Evolutionary conservation across 495 filamentous ascomycete species (phyloP), one percentile per base, ranked within the genome.

Genomic region (Penicillium salamii): DNA sequence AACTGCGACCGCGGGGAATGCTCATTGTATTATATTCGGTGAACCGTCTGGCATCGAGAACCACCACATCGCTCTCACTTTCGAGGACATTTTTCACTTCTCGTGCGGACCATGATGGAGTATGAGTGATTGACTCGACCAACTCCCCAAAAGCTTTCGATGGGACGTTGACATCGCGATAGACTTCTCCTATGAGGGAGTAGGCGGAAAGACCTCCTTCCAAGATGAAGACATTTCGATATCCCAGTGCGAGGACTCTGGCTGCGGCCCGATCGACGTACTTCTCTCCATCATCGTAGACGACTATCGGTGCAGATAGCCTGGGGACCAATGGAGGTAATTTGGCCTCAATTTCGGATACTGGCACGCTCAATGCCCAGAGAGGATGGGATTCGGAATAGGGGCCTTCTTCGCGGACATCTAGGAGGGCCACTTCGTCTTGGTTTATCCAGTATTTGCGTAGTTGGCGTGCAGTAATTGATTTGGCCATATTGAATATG

Each of bases 131-230:
- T 0, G 61, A 58, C 38, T 63, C 61, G 21, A 63, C 61, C 5
- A 63, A 52, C 35, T 63, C 61, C 24, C 61, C 61, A 36, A 63
- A 63, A 23, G 61, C 61, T 38, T 63, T 63, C 13, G 61, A 63
- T 7, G 61, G 61, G 1, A 63, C 61, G 38, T 52, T 52, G n/a
- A 63, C 58, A 53, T 63, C 61, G 15, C 61, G 58, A 43, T 63
- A 63, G 5, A 63, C 54, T 23, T 63, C 61, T 0, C 61, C 61
- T 12, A 58, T 46, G 2, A 32, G 48, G 1, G 52, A 31, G 33
- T 63, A 63, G 0, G 17, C 52, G n/a, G 54, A 44, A 5, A 63
- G 45, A 17, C 58, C 61, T 9, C 57, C 58, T 40, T 61, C 39
- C 2, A 63, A 36, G 29, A 61, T 58, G 15, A 38, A 17, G 20